Evolutionary conservation across 495 filamentous ascomycete species (phyloP).

Genomic region (Wilcoxina mikolae): DNA sequence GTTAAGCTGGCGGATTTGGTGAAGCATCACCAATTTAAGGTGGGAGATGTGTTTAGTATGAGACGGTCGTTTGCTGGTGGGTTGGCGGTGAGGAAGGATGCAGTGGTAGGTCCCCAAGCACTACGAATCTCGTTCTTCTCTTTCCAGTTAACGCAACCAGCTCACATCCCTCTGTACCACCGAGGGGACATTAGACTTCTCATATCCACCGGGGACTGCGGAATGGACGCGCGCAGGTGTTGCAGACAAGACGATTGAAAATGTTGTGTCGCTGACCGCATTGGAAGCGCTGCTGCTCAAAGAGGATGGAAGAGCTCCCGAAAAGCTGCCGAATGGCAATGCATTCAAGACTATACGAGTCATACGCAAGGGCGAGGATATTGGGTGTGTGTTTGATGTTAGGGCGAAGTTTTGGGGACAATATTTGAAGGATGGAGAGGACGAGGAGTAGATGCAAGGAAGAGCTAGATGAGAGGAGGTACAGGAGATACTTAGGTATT

Average conservation of each 20-base stretch:
- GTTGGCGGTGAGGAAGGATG: constrained; percentile 2
- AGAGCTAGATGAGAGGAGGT: too few relatives aligned
- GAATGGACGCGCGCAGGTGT: constrained; percentile 11
- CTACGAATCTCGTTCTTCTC: not conserved
- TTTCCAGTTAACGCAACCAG: constrained; percentile 5
- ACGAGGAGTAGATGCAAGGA: too few relatives aligned
- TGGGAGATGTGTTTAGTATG: constrained; percentile 38
- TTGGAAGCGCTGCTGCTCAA: constrained; percentile 18
- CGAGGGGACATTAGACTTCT: constrained; percentile 13
- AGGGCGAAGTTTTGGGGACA: constrained; percentile 19
- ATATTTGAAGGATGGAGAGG: too few relatives aligned
- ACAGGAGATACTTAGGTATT: too few relatives aligned
- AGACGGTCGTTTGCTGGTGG: constrained; percentile 10
- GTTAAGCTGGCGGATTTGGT: constrained; percentile 36
- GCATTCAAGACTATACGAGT: constrained; percentile 24
- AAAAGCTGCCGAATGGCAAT: constrained; percentile 26
- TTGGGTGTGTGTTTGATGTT: constrained; percentile 25
- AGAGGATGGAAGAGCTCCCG: constrained; percentile 15
- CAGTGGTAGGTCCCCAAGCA: constrained; percentile 5
- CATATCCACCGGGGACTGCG: constrained; percentile 19
- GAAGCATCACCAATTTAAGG: constrained; percentile 34
- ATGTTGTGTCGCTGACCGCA: constrained; percentile 14
- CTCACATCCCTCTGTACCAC: constrained; percentile 18
- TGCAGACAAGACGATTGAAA: constrained; percentile 15
- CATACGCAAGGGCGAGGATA: constrained; percentile 22